Evolutionary conservation across 1,284 basidiomycete genomes (phyloP), one percentile per base, ranked within the genome.

Genomic region (Heterobasidion annosum): DNA sequence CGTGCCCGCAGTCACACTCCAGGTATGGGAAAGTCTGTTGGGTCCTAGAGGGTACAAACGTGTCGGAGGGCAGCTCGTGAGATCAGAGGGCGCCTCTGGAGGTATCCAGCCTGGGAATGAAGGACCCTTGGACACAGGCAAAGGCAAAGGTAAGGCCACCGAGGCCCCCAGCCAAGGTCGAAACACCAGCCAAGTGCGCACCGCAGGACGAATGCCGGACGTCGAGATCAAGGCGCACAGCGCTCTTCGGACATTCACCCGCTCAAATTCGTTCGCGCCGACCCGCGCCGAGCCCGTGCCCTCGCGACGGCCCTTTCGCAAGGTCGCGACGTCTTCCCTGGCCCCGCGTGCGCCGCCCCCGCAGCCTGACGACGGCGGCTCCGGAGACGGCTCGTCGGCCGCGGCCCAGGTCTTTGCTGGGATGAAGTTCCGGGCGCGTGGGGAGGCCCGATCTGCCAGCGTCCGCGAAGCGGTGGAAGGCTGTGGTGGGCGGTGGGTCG

Each of bases 1-100:
- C 16, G 68, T 81, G 0, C 82, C 82, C 0, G 73, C 73, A 0
- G 73, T 81, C 2, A 83, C 82, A 5, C 71, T 85, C 19, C 77
- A 81, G 55, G 73, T 89, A 7, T 88, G 86, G 86, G 73, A 77
- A 48, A 76, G 74, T 58, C 76, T 89, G 15, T 74, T 89, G 40
- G 76, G 78, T 55, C 70, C 74, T 40, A 76, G 85, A 16, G 86
- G 85, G 8, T 87, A 82, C 64, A 75, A 79, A 56, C 67, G 86
- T 48, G 68, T 74, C 9, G 71, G 70, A 12, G 78, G 81, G 13
- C 73, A 76, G 56, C 72, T 87, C 54, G 62, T 83, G 7, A 74
- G 77, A 33, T 82, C 45, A 12, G 45, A 16, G 70, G 72, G 57
- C 40, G 56, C 34, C 16, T 56, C n/a, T 40, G 51, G 19, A 37